Conservation (phyloP, 2,329 filamentous ascomycete species). For the Aspergillus candidus region DNA sequence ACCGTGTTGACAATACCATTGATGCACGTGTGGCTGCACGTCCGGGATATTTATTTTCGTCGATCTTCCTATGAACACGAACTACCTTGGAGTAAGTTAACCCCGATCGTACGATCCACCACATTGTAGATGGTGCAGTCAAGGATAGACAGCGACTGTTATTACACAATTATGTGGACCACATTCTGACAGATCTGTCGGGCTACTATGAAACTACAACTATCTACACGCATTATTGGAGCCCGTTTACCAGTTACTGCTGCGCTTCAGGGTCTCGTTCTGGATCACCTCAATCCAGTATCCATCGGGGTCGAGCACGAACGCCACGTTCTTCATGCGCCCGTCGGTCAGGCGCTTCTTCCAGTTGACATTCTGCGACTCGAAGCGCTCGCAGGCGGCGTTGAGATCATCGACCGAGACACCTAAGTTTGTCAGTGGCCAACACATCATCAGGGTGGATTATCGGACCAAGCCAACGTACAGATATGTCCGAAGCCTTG, state of each 20-base stretch:
- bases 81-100: no score
- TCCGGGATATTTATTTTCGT: no score
- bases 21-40: no score
- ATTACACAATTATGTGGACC: no score
- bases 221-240: neutral
- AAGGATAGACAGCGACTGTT: no score
- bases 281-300: constrained; percentile 76
- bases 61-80: no score
- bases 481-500: constrained; percentile 95
- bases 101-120: no score
- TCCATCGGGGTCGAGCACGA: constrained; percentile 78
- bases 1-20: no score
- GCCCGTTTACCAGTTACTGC: constrained; percentile 32
- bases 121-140: no score
- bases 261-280: constrained; percentile 51
- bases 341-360: constrained; percentile 95
- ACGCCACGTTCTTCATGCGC: constrained; percentile 86
- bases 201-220: constrained; percentile 1
- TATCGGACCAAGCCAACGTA: constrained; percentile 37
- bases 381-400: constrained; percentile 78
- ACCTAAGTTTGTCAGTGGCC: constrained; percentile 33
- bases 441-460: neutral
- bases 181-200: neutral
- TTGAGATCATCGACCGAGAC: constrained; percentile 83
- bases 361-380: constrained; percentile 75